These are phyloP conservation scores for Dryadomyces sulphureus DNA, from an alignment of 2,329 filamentous ascomycete genomes.

Conservation along the genomic window DNA sequence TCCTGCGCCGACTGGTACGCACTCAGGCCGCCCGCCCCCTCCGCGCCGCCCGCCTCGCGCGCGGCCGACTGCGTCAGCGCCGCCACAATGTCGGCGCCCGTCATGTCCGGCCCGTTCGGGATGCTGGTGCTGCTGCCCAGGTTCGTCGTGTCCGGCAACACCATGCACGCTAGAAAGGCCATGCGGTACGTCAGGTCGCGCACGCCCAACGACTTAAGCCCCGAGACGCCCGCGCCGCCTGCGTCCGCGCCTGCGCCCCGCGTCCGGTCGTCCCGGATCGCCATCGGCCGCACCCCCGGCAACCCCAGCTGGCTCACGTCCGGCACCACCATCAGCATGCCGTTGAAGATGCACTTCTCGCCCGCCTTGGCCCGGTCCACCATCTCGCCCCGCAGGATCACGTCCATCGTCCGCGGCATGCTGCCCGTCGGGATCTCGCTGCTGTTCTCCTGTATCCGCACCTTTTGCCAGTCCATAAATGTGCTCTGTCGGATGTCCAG, in stretches of 20 bases:
- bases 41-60: conserved; percentile 37
- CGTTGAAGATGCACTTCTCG: conserved; percentile 96
- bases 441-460: conserved; percentile 95
- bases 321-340: conserved; percentile 87
- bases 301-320: conserved; percentile 91
- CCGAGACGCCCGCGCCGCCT: conserved; percentile 71
- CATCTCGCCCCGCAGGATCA: conserved; percentile 92
- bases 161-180: conserved; percentile 95
- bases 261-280: conserved; percentile 68
- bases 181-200: conserved; percentile 89
- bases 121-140: conserved; percentile 55
- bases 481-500: conserved; percentile 95
- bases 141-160: conserved; percentile 73
- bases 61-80: conserved; percentile 62
- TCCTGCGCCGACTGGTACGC: conserved; percentile 26
- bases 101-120: conserved; percentile 28
- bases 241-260: conserved; percentile 70
- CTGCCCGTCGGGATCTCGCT: conserved; percentile 96
- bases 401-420: conserved; percentile 96
- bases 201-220: conserved; percentile 84
- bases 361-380: conserved; percentile 94
- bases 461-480: conserved; percentile 98
- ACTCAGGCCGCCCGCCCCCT: conserved; percentile 5
- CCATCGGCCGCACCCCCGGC: conserved; percentile 70
- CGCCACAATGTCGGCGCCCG: conserved; percentile 71